These are phyloP conservation scores for Yamadazyma atmosphaerica DNA, from an alignment of 1,139 yeast genomes.

Conservation along the genomic window DNA sequence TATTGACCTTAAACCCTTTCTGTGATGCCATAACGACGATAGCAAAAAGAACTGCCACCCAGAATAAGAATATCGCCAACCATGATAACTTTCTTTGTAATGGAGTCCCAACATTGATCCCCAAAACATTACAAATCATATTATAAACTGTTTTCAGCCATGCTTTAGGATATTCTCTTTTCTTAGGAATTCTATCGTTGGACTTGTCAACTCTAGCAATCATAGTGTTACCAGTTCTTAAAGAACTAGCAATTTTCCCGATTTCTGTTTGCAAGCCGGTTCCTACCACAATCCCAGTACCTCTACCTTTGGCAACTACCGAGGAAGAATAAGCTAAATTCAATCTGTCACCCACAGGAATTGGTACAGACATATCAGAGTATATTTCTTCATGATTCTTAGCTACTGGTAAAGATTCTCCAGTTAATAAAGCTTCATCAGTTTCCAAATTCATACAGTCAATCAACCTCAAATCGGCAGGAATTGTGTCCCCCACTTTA, in stretches of 20 bases:
- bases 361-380: slow-evolving; percentile 16
- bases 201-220: slow-evolving; percentile 28
- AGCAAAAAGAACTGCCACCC: slow-evolving; percentile 74
- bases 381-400: slow-evolving; percentile 40
- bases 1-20: slow-evolving; percentile 55
- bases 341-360: slow-evolving; percentile 72
- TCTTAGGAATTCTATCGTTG: slow-evolving; percentile 25
- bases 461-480: slow-evolving; percentile 70
- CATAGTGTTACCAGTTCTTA: slow-evolving; percentile 32
- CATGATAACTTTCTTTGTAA: slow-evolving; percentile 59
- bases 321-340: slow-evolving; percentile 76
- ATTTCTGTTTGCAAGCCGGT: slow-evolving; percentile 77
- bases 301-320: slow-evolving; percentile 75
- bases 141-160: slow-evolving; percentile 31
- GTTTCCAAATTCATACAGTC: slow-evolving; percentile 70
- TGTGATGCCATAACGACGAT: slow-evolving; percentile 81
- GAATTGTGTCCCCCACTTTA: slow-evolving; percentile 75
- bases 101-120: slow-evolving; percentile 77
- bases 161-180: slow-evolving; percentile 49
- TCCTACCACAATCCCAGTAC: slow-evolving; percentile 62
- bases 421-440: slow-evolving; percentile 79
- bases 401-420: slow-evolving; percentile 76
- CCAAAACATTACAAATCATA: slow-evolving; percentile 66
- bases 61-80: slow-evolving; percentile 67
- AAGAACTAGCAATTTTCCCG: slow-evolving; percentile 72